Percentiles rank a stretch among this genome's conserved stretches.
These are phyloP conservation scores for Saccharomyces mikatae DNA, from an alignment of 805 yeast genomes.

Conservation along the genomic window DNA sequence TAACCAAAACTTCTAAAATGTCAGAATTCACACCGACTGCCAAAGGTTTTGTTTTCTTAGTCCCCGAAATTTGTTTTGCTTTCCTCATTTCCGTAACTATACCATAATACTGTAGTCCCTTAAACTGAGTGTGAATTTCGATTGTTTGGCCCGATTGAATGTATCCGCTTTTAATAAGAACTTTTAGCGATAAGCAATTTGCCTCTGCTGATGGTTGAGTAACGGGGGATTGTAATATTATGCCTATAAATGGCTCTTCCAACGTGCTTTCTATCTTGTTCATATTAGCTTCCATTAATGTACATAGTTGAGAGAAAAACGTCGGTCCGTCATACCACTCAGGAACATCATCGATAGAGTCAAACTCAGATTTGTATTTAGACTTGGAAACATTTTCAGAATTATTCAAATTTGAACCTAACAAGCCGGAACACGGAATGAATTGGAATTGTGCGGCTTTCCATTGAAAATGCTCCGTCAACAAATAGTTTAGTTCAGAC, in stretches of 20 bases:
- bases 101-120: background rate
- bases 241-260: constrained; percentile 7
- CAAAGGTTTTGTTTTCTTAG: background rate
- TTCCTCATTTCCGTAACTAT: background rate
- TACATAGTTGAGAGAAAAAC: background rate
- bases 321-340: constrained; percentile 15
- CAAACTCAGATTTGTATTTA: background rate
- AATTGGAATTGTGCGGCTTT: constrained; percentile 65
- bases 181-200: constrained; percentile 1
- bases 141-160: constrained; percentile 65
- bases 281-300: background rate
- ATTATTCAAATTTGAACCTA: constrained; percentile 89
- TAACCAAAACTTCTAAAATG: background rate
- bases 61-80: background rate
- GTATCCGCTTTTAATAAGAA: constrained; percentile 39
- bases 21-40: background rate
- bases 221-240: constrained; percentile 5
- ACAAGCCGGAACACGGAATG: constrained; percentile 93
- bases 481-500: constrained; percentile 55
- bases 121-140: background rate
- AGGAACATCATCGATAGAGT: constrained; percentile 4
- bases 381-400: constrained; percentile 37
- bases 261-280: background rate
- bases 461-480: constrained; percentile 78
- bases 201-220: background rate